A percentile compares a stretch with the other conserved stretches of the same genome.
These are phyloP conservation scores for Angomonas desouzai DNA, from an alignment of 208 protist species.

Conservation along the genomic window DNA sequence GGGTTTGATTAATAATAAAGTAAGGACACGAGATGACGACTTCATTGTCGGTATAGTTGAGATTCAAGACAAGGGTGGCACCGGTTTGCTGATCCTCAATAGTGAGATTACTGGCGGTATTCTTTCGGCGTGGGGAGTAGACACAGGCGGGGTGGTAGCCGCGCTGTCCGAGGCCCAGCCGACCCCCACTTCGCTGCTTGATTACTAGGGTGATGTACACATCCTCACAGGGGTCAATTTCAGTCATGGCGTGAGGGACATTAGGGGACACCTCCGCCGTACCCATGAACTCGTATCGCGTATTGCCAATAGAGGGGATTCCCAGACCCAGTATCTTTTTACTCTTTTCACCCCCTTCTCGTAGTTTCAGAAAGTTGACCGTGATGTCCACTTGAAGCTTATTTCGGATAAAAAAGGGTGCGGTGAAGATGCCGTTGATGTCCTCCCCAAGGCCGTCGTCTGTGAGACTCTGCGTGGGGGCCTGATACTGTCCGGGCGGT, in stretches of 20 bases:
- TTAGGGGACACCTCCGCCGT: constrained; percentile 28
- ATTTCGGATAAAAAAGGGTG: constrained; percentile 41
- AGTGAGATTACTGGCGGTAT: constrained; percentile 17
- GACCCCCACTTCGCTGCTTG: constrained; percentile 46
- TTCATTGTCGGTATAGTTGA: constrained; percentile 25
- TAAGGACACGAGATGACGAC: constrained; percentile 40
- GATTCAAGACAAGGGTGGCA: constrained; percentile 28
- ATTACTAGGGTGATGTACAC: constrained; percentile 50
- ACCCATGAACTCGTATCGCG: constrained; percentile 37
- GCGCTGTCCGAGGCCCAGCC: constrained; percentile 18
- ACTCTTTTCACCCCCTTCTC: not conserved
- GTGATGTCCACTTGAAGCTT: constrained; percentile 44
- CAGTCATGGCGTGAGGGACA: constrained; percentile 32
- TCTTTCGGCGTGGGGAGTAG: constrained; percentile 19
- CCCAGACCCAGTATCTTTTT: not conserved
- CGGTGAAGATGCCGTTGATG: constrained; percentile 37
- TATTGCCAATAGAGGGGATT: constrained; percentile 17
- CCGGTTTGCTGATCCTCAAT: constrained; percentile 28
- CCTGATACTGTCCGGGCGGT: constrained; percentile 22
- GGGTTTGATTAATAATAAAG: constrained; percentile 45
- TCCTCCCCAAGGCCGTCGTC: constrained; percentile 22
- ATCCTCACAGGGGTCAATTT: constrained; percentile 64
- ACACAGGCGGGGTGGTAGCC: constrained; percentile 29
- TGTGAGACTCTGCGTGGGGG: constrained; percentile 7
- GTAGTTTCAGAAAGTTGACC: constrained; percentile 30